Evolutionary conservation across 1,284 basidiomycete genomes (phyloP).

Genomic region (Ustilago sp.): DNA sequence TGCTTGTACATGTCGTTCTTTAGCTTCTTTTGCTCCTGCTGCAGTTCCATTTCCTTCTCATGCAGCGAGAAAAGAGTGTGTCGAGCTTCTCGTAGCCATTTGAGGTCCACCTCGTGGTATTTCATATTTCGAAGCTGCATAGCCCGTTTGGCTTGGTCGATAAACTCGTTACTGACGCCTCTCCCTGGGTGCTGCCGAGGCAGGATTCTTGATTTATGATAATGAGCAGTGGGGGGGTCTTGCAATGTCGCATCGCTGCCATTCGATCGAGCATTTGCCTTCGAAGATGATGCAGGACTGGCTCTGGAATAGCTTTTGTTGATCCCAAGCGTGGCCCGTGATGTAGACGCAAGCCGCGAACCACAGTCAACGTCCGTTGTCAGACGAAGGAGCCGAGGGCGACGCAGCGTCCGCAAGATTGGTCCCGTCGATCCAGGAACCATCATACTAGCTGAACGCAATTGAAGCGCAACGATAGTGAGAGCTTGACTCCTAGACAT

Average conservation of each 20-base stretch:
- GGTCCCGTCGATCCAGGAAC: not conserved
- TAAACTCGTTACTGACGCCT: slow-evolving; percentile 18
- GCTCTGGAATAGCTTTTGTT: slow-evolving; percentile 10
- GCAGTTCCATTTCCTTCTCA: slow-evolving; percentile 16
- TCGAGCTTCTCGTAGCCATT: slow-evolving; percentile 27
- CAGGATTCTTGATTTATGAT: slow-evolving; percentile 20
- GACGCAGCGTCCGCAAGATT: slow-evolving; percentile 15
- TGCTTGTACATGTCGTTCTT: slow-evolving; percentile 5
- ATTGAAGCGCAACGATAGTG: not conserved
- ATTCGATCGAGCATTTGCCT: not conserved
- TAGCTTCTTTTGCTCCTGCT: slow-evolving; percentile 23
- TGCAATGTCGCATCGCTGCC: not conserved
- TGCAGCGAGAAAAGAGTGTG: slow-evolving; percentile 6
- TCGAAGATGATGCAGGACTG: not conserved
- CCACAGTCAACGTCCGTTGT: not conserved
- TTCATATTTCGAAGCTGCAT: slow-evolving; percentile 42
- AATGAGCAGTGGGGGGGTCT: not conserved
- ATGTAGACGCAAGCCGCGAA: slow-evolving; percentile 30
- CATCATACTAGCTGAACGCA: not conserved
- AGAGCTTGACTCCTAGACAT: not conserved
- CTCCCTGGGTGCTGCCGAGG: slow-evolving; percentile 7
- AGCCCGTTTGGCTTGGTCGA: slow-evolving; percentile 34
- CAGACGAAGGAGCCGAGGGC: not conserved
- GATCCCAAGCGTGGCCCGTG: slow-evolving; percentile 16
- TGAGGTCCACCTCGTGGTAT: slow-evolving; percentile 18